Conservation (phyloP, 148 eudicot genomes). For the Rhododendron kiyosumense region DNA sequence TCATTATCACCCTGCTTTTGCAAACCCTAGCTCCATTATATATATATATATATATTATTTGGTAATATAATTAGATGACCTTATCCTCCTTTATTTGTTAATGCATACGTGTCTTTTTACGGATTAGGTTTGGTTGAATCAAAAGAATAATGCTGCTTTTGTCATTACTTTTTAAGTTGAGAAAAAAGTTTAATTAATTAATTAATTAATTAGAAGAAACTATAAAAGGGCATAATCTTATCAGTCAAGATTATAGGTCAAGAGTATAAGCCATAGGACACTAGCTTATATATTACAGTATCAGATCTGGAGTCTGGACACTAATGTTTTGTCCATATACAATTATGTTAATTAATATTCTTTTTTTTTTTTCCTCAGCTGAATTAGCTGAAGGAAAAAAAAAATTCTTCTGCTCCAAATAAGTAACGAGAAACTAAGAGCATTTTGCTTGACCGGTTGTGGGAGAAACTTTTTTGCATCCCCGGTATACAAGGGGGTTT, state of each 20-base stretch:
- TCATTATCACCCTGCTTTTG: conserved; percentile 13
- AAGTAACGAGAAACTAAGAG: no score
- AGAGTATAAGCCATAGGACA: no score
- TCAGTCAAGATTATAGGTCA: no score
- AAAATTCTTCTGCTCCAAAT: no score
- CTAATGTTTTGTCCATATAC: background rate
- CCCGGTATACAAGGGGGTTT: no score
- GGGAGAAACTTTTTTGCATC: no score
- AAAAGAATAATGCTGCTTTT: background rate
- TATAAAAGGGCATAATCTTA: background rate
- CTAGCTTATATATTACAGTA: no score
- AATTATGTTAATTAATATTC: background rate
- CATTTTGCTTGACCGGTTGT: no score
- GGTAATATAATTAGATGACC: background rate
- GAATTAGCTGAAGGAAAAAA: no score
- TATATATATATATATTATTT: background rate
- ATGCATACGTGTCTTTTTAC: background rate
- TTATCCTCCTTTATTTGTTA: background rate
- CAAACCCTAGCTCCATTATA: background rate
- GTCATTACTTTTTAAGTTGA: background rate
- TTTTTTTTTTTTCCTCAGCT: no score
- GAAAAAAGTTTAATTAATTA: no score
- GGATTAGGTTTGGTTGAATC: conserved; percentile 4
- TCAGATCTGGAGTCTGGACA: background rate
- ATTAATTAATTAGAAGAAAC: no score